These are phyloP conservation scores for Globisporangium abappressorium DNA, from an alignment of 352 stramenopile genomes.

Conservation along the genomic window DNA sequence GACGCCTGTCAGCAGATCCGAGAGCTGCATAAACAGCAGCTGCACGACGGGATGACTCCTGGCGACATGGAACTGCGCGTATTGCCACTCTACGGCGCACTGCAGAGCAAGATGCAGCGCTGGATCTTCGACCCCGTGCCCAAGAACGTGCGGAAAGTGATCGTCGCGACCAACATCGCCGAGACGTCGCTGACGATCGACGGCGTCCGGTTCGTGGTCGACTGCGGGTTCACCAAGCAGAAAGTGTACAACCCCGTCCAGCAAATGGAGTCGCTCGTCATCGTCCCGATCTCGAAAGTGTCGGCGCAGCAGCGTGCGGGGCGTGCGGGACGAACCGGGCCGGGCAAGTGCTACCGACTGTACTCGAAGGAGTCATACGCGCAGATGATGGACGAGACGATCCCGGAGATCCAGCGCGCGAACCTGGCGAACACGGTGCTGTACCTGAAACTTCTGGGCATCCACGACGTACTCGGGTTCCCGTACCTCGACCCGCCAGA, in stretches of 20 bases:
- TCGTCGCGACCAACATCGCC: conserved; percentile 92
- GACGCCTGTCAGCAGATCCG: conserved; percentile 87
- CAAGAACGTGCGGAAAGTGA: conserved; percentile 75
- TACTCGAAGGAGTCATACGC: conserved; percentile 98
- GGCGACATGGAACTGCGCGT: conserved; percentile 59
- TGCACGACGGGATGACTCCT: conserved; percentile 8
- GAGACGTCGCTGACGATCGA: conserved; percentile 99
- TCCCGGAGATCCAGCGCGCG: conserved; percentile 97
- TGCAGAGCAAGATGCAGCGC: conserved; percentile 91
- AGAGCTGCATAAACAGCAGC: conserved; percentile 27
- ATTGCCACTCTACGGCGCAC: conserved; percentile 94
- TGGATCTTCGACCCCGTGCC: conserved; percentile 93
- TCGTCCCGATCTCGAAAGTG: conserved; percentile 95
- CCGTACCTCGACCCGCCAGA: conserved; percentile 67
- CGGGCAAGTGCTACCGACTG: conserved; percentile 98
- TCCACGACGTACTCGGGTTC: conserved; percentile 72
- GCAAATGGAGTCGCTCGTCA: conserved; percentile 81
- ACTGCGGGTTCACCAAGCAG: conserved; percentile 88
- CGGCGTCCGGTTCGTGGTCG: conserved; percentile 86
- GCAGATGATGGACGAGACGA: conserved; percentile 95
- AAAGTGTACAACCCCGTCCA: conserved; percentile 88
- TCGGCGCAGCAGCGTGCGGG: conserved; percentile 94
- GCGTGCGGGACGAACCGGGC: conserved; percentile 93
- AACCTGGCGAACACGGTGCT: conserved; percentile 95
- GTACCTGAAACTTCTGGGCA: conserved; percentile 70